A percentile compares a stretch with the other conserved stretches of the same genome.
phyloP scores from a whole-genome alignment of 306 rosid species.

The Gastrolobium villosum region DNA sequence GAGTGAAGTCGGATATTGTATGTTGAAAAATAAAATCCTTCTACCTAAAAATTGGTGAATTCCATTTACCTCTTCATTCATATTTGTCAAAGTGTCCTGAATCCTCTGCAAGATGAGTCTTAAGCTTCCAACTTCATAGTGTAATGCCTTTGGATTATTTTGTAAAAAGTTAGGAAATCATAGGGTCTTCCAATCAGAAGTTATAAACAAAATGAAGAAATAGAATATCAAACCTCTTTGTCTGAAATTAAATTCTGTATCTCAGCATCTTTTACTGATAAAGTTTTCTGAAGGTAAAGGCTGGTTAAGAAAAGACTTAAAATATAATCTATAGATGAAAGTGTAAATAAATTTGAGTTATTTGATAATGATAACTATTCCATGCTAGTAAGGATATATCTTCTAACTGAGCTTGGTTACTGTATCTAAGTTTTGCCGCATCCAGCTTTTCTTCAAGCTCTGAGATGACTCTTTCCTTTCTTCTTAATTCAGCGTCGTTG shows the following conservation, averaged over 20 bases:
- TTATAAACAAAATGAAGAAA: conserved; percentile 28
- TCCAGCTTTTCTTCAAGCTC: conserved; percentile 76
- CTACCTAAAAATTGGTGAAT: neutral
- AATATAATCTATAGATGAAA: conserved; percentile 12
- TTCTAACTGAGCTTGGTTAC: conserved; percentile 63
- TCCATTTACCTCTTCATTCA: conserved; percentile 71
- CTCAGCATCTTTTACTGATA: conserved; percentile 62
- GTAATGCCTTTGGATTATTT: conserved; percentile 60
- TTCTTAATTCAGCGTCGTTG: conserved; percentile 61
- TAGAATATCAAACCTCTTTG: conserved; percentile 64
- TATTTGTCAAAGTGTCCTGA: conserved; percentile 60
- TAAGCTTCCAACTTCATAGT: conserved; percentile 70
- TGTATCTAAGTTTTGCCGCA: conserved; percentile 56
- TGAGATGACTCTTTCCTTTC: conserved; percentile 70
- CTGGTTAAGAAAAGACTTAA: conserved; percentile 58
- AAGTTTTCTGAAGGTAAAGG: conserved; percentile 71
- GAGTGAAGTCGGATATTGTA: neutral
- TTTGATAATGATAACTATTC: conserved; percentile 25
- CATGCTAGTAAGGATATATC: conserved; percentile 67
- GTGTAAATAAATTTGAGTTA: conserved; percentile 22
- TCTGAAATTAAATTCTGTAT: conserved; percentile 69
- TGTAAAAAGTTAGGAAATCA: conserved; percentile 46
- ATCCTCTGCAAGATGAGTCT: conserved; percentile 64
- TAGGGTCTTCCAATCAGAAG: conserved; percentile 36
- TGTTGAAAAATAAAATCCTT: conserved; percentile 33